Evolutionary conservation across 495 filamentous ascomycete genomes (phyloP), one percentile per base, ranked within the genome.

Genomic region (Gamarada debralockiae): DNA sequence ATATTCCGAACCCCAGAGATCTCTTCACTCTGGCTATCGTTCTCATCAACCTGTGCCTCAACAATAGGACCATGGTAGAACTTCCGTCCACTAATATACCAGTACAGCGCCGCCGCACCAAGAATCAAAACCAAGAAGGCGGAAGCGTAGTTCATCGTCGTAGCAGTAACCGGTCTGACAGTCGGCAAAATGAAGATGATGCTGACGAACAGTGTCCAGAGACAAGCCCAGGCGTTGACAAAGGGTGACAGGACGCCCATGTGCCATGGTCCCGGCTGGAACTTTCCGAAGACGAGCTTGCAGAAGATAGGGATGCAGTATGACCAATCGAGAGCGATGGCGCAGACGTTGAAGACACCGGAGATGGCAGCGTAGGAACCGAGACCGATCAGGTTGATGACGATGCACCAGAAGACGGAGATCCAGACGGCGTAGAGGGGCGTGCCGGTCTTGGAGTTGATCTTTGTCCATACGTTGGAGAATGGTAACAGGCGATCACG

Each of bases 121-220:
- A 75, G 22, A 18, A 78, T 65, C 36, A 70, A 69, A 3, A 65
- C 70, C 42, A 83, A 63, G 59, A 80, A 75, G 10, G 46, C 59
- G 8, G 52, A 37, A 1, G 59, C 59, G 24, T 61, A 61, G 31
- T 61, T 61, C 59, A 61, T 61, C 54, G 68, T 48, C 22, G 70
- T 64, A 2, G 70, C 65, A 22, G 68, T 70, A 17, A 81, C 80
- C 0, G 82, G 82, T 54, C 73, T 51, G 21, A 60, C 64, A 0
- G 79, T 82, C 1, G 82, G 82, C 57, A 83, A 68, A 44, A 85
- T 67, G 58, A 84, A 86, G 38, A 86, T 77, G 41, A 85, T 67
- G 9, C 68, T 70, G 45, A 83, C 80, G 57, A 85, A 84, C 0
- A 72, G 33, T 2, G 82, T 85, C 82, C 82, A 86, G 7, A 71